Evolutionary conservation across 169 alveolate genomes (phyloP).

Genomic region (Eimeria sp.): DNA sequence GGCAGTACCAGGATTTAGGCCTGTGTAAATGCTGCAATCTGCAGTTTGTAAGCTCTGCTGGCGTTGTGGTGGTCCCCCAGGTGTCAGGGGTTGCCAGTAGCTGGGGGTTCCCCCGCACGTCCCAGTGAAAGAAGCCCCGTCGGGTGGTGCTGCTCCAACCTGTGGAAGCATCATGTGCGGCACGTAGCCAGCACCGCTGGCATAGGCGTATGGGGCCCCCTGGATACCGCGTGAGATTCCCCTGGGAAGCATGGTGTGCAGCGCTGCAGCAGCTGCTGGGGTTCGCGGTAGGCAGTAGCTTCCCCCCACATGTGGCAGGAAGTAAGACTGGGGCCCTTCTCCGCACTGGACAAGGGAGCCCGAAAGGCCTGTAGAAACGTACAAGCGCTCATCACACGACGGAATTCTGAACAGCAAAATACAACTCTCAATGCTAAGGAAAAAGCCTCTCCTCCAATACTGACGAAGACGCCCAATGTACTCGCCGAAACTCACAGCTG

Average conservation of each 20-base stretch:
- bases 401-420: background rate
- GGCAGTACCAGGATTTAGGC: background rate
- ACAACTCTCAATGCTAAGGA: background rate
- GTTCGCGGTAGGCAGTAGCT: constrained; percentile 50
- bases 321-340: constrained; percentile 46
- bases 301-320: constrained; percentile 10
- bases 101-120: background rate
- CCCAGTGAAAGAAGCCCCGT: constrained; percentile 4
- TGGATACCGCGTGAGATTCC: constrained; percentile 10
- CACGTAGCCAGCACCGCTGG: constrained; percentile 30
- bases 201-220: constrained; percentile 15
- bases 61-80: constrained; percentile 44
- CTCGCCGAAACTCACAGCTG: background rate
- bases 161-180: constrained; percentile 26
- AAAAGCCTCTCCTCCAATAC: background rate
- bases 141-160: constrained; percentile 18
- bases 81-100: constrained; percentile 66
- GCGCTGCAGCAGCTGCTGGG: constrained; percentile 33
- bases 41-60: constrained; percentile 21
- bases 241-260: constrained; percentile 45
- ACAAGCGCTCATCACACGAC: background rate
- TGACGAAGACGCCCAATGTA: background rate
- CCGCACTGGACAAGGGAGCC: constrained; percentile 31
- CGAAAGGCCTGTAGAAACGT: constrained; percentile 26
- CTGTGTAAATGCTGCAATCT: constrained; percentile 18